Evolutionary conservation across 1,284 basidiomycete genomes (phyloP).

Genomic region (Sanghuangporus weigelae): DNA sequence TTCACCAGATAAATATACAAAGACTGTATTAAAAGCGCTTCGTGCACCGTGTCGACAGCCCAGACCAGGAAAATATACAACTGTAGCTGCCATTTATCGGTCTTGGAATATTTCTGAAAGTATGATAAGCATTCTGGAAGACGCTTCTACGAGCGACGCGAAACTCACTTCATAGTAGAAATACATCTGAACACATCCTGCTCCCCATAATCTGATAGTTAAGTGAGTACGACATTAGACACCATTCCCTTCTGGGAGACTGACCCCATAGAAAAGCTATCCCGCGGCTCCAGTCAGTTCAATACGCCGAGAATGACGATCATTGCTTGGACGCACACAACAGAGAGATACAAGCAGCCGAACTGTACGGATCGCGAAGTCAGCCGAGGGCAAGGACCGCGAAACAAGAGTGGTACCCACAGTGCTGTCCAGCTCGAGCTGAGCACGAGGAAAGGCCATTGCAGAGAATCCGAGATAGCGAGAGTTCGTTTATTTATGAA

Average conservation of each 20-base stretch:
- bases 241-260: neutral
- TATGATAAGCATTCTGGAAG: neutral
- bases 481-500: neutral
- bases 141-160: neutral
- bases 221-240: neutral
- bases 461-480: neutral
- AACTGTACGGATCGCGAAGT: neutral
- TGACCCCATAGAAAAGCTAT: neutral
- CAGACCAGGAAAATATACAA: conserved; percentile 2
- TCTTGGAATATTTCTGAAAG: neutral
- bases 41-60: conserved; percentile 12
- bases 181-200: conserved; percentile 2
- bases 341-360: neutral
- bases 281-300: neutral
- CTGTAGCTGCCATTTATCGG: neutral
- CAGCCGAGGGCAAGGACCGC: neutral
- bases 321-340: neutral
- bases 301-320: neutral
- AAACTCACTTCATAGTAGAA: conserved; percentile 9
- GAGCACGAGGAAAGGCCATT: neutral
- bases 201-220: conserved; percentile 9
- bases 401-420: neutral
- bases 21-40: conserved; percentile 7
- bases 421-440: neutral
- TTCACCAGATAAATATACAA: conserved; percentile 13